Evolutionary conservation across 2,329 filamentous ascomycete genomes (phyloP), one percentile per base, ranked within the genome.

Genomic region (Epichloe uncinata): DNA sequence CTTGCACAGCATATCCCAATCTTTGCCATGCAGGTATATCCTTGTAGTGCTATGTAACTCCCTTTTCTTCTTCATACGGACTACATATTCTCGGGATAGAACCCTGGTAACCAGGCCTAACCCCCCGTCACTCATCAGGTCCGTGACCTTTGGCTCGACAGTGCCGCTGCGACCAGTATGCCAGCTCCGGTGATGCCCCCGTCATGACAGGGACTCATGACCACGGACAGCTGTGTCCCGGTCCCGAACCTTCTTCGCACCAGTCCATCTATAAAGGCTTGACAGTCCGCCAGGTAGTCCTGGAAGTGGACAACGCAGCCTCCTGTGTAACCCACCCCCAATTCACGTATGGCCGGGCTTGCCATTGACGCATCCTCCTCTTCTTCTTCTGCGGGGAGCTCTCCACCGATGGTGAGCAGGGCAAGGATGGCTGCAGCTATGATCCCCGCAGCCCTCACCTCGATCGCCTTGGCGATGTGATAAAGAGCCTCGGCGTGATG

Each of bases 291-390:
- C 41, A 86, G 70, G 64, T 87, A 89, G 57, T 85, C 76, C 45
- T 86, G 85, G 58, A 88, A 88, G 58, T 86, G 80, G n/a, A 81
- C 78, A 52, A 90, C 90, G 59, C 85, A 88, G 6, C 85, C 84
- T 34, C 86, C 86, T 0, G 86, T 88, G 61, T 87, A 90, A 1
- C 85, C 86, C 20, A 90, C 83, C 1, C 87, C 81, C 33, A 91
- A 64, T 57, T 87, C 82, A 53, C 69, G 57, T 52, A 62, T 54
- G 38, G 50, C 52, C n/a, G 46, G 18, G 9, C 44, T 50, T 35
- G 53, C 52, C 4, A 51, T 41, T 11, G 37, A 26, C 6, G 48
- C 50, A 13, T 56, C 52, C 12, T 54, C 50, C 42, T 63, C 37
- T 68, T 54, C 37, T 68, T 54, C 50, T 42, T 63, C 37, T 68